Conservation (phyloP, 2,329 filamentous ascomycete genomes). For the Tympanopsis confertula region DNA sequence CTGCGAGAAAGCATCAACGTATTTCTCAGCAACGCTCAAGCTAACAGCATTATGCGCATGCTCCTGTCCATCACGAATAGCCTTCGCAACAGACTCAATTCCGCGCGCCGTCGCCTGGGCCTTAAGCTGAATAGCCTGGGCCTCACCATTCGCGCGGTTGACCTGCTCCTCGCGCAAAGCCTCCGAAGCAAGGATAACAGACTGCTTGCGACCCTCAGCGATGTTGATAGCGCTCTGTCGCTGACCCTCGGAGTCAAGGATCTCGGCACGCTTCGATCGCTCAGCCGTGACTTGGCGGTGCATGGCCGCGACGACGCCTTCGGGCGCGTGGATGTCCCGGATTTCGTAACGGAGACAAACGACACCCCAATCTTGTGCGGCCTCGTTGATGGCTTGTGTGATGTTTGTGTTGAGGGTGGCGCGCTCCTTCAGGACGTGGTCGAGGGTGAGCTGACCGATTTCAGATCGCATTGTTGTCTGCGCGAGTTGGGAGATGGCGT, state of each 20-base stretch:
- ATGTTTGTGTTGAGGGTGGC: constrained; percentile 95
- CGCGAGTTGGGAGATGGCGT: constrained; percentile 92
- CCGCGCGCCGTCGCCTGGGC: constrained; percentile 76
- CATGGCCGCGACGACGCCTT: constrained; percentile 91
- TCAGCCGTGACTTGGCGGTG: constrained; percentile 96
- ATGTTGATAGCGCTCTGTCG: constrained; percentile 97
- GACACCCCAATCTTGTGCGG: constrained; percentile 91
- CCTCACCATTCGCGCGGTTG: constrained; percentile 84
- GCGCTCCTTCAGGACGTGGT: constrained; percentile 95
- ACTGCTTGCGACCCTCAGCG: constrained; percentile 93
- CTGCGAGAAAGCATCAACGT: constrained; percentile 87
- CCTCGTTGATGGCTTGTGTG: constrained; percentile 97
- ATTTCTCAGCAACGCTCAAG: constrained; percentile 88
- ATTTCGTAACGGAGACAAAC: constrained; percentile 96
- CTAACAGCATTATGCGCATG: constrained; percentile 76
- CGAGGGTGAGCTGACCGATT: constrained; percentile 89
- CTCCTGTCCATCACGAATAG: constrained; percentile 62
- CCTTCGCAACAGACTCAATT: constrained; percentile 72
- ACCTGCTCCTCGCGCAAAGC: constrained; percentile 82
- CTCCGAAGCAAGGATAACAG: constrained; percentile 89
- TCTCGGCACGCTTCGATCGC: constrained; percentile 93
- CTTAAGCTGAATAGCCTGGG: constrained; percentile 80
- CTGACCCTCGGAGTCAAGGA: constrained; percentile 93
- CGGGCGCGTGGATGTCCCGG: constrained; percentile 91
- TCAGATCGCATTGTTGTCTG: constrained; percentile 99